Evolutionary conservation across 225 moss, liverwort and hornwort species (phyloP).

Genomic region (Rhytidiadelphus loreus): DNA sequence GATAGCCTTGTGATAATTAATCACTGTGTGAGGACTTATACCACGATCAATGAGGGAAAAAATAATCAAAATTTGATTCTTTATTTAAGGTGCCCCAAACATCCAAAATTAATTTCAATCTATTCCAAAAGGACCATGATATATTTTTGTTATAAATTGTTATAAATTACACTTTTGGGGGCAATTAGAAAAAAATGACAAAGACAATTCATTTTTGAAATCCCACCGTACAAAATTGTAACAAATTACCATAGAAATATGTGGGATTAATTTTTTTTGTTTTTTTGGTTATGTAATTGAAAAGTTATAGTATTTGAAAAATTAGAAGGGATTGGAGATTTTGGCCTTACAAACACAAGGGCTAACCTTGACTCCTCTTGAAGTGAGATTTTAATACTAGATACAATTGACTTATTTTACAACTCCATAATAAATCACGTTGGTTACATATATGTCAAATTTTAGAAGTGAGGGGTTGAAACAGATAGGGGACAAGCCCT

Average conservation of each 20-base stretch:
- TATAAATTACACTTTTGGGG: neutral
- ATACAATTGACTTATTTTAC: neutral
- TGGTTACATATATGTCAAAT: neutral
- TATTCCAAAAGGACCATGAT: fast-evolving
- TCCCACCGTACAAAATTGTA: fast-evolving
- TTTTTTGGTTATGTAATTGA: fast-evolving
- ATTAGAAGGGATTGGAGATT: neutral
- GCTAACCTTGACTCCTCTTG: neutral
- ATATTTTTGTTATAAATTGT: neutral
- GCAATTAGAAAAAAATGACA: neutral
- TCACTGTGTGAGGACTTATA: neutral
- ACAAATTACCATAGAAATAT: neutral
- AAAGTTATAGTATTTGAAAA: neutral
- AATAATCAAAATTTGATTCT: neutral
- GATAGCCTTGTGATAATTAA: neutral
- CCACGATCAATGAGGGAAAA: neutral
- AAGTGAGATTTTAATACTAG: neutral
- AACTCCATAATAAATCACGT: neutral
- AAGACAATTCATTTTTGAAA: neutral
- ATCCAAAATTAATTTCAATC: neutral
- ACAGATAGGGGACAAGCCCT: too few species aligned
- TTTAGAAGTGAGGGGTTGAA: neutral
- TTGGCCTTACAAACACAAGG: fast-evolving
- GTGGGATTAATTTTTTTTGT: neutral
- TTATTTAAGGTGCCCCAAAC: neutral